phyloP scores from a whole-genome alignment of 495 filamentous ascomycete genomes.

The Cenococcum geophilum region DNA sequence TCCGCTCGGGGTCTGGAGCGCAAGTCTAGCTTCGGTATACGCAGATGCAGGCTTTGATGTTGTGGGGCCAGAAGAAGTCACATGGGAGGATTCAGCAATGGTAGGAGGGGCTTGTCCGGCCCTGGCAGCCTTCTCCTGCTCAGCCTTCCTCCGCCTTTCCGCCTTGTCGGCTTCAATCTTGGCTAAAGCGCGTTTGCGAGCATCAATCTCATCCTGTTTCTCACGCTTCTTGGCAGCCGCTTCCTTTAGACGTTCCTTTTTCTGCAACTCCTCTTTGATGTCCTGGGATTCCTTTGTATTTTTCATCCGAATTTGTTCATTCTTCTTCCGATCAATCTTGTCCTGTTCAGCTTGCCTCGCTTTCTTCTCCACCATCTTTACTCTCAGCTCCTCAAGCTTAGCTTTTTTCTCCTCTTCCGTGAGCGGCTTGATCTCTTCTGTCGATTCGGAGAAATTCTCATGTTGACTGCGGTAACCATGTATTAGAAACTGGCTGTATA shows the following conservation, averaged over 20 bases:
- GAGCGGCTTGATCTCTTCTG: conserved; percentile 81
- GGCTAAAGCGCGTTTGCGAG: conserved; percentile 80
- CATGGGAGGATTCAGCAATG: conserved; percentile 11
- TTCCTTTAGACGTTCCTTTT: conserved; percentile 86
- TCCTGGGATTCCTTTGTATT: conserved; percentile 39
- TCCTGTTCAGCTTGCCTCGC: conserved; percentile 65
- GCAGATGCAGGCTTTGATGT: conserved; percentile 53
- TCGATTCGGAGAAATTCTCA: conserved; percentile 87
- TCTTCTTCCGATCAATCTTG: conserved; percentile 77
- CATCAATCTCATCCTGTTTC: conserved; percentile 79
- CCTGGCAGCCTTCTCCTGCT: conserved; percentile 74
- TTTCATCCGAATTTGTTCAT: conserved; percentile 86
- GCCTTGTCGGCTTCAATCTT: conserved; percentile 90
- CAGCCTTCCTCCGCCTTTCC: conserved; percentile 72
- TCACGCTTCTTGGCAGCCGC: conserved; percentile 76
- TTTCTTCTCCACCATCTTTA: conserved; percentile 67
- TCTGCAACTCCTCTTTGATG: conserved; percentile 56
- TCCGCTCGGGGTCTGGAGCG: conserved; percentile 68
- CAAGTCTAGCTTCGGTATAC: conserved; percentile 74
- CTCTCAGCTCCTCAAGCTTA: conserved; percentile 65
- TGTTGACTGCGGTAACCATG: conserved; percentile 52
- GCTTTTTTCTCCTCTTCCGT: conserved; percentile 82
- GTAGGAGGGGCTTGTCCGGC: conserved; percentile 59
- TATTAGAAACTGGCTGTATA: background rate
- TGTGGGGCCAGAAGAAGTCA: conserved; percentile 39